These are phyloP conservation scores for Cryptococcus sp. DNA, from an alignment of 1,284 basidiomycete genomes.

Conservation along the genomic window DNA sequence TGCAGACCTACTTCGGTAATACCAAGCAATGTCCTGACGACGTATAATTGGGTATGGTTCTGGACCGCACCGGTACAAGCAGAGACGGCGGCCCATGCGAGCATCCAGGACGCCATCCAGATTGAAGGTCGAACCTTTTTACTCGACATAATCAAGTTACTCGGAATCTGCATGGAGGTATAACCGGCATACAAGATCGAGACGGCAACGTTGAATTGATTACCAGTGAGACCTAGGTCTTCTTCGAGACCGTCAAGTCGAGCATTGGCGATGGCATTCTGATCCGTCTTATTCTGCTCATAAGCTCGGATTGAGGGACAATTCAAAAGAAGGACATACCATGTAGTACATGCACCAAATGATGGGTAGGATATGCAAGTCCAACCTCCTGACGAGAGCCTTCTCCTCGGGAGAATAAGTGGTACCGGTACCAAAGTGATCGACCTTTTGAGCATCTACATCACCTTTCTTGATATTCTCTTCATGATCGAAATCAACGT, in stretches of 20 bases:
- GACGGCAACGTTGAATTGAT: slow-evolving; percentile 33
- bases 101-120: slow-evolving; percentile 21
- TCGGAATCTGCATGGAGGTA: slow-evolving; percentile 33
- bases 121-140: slow-evolving; percentile 29
- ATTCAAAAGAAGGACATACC: background rate
- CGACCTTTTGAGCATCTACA: background rate
- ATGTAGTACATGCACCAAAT: slow-evolving; percentile 26
- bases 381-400: slow-evolving; percentile 6
- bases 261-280: slow-evolving; percentile 25
- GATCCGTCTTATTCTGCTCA: slow-evolving; percentile 20
- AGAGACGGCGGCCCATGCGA: slow-evolving; percentile 5
- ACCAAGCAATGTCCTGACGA: slow-evolving; percentile 17
- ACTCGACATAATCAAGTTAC: slow-evolving; percentile 38
- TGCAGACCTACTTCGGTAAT: slow-evolving; percentile 8
- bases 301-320: too few relatives aligned
- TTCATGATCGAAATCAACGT: slow-evolving; percentile 1
- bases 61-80: slow-evolving; percentile 5
- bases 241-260: slow-evolving; percentile 21
- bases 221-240: slow-evolving; percentile 30
- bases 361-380: slow-evolving; percentile 14
- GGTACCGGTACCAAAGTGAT: slow-evolving; percentile 8
- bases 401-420: slow-evolving; percentile 5
- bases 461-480: background rate
- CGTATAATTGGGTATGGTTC: slow-evolving; percentile 11
- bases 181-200: slow-evolving; percentile 44